A percentile compares a stretch with the other conserved stretches of the same genome.
phyloP scores from a whole-genome alignment of 192 early-diverging fungal genomes.

The Thamnidium elegans region DNA sequence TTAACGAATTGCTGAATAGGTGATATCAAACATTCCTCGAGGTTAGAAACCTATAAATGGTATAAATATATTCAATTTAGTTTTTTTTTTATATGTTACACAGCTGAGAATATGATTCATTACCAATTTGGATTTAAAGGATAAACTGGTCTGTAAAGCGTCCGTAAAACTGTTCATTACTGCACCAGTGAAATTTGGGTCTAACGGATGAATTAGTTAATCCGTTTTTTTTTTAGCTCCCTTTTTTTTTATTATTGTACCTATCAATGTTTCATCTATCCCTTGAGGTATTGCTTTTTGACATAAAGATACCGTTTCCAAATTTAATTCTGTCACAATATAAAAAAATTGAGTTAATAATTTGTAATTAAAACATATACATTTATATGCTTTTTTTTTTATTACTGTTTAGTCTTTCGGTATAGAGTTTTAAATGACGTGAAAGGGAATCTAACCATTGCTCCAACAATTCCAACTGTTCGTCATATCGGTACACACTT shows the following conservation, averaged over 20 bases:
- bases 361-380: not conserved
- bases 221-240: conserved; percentile 9
- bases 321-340: conserved; percentile 33
- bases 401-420: conserved; percentile 44
- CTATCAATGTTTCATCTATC: conserved; percentile 35
- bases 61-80: not conserved
- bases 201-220: conserved; percentile 23
- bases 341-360: not conserved
- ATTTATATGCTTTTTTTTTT: not conserved
- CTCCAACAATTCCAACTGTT: conserved; percentile 54
- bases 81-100: not conserved
- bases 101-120: not conserved
- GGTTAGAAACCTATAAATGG: conserved; percentile 46
- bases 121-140: conserved; percentile 53
- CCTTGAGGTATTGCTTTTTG: conserved; percentile 31
- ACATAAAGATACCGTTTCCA: conserved; percentile 32
- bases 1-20: conserved; percentile 63
- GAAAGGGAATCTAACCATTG: conserved; percentile 49
- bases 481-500: conserved; percentile 53
- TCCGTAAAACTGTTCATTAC: conserved; percentile 47
- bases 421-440: conserved; percentile 36
- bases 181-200: conserved; percentile 46
- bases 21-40: conserved; percentile 58
- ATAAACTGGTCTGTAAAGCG: conserved; percentile 49
- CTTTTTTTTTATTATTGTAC: conserved; percentile 18